Conservation (phyloP, 805 yeast species). For the Teunomyces barrocoloradensis region DNA sequence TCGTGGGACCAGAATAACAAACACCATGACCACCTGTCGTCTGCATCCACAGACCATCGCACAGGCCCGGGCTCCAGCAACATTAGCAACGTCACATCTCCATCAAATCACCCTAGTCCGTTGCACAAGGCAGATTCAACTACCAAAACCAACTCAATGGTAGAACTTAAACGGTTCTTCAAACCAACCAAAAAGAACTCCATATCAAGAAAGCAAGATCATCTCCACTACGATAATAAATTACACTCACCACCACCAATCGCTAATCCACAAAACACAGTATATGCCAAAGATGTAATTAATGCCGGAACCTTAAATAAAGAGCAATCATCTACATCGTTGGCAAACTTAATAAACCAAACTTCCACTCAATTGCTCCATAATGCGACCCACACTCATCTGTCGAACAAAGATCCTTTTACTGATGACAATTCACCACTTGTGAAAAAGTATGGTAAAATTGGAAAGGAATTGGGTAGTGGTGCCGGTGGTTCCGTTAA, state of each 20-base stretch:
- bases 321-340: slow-evolving; percentile 36
- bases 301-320: slow-evolving; percentile 3
- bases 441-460: slow-evolving; percentile 62
- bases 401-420: slow-evolving; percentile 29
- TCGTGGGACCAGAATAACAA: slow-evolving; percentile 20
- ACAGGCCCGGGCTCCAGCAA: slow-evolving; percentile 2
- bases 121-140: slow-evolving; percentile 15
- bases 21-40: slow-evolving; percentile 6
- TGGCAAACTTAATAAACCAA: slow-evolving; percentile 36
- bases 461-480: slow-evolving; percentile 74
- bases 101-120: slow-evolving; percentile 8
- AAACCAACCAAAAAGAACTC: slow-evolving; percentile 49
- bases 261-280: slow-evolving; percentile 11
- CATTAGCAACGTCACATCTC: background rate
- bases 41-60: slow-evolving; percentile 1
- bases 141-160: slow-evolving; percentile 53
- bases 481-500: slow-evolving; percentile 92
- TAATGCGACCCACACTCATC: slow-evolving; percentile 35
- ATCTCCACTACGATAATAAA: slow-evolving; percentile 18
- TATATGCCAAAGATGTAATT: background rate
- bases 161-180: slow-evolving; percentile 68
- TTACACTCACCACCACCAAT: slow-evolving; percentile 32
- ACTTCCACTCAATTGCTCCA: slow-evolving; percentile 36
- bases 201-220: slow-evolving; percentile 8
- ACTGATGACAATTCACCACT: slow-evolving; percentile 32